Percentiles rank a stretch among this genome's conserved stretches.
Evolutionary conservation across 345 rosid species (phyloP).

Genomic region (Citrus unshiu): DNA sequence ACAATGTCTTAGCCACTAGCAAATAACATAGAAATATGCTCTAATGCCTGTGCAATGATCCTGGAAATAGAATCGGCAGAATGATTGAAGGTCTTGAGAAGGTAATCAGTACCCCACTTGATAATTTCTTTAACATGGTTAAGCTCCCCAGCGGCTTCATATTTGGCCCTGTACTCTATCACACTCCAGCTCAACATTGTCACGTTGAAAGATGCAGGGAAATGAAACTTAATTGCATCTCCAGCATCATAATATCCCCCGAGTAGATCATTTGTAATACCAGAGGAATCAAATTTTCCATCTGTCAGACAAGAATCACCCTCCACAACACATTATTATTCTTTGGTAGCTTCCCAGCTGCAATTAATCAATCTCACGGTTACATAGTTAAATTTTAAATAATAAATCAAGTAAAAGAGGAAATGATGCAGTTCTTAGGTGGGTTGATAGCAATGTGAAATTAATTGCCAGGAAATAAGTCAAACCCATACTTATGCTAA

Average conservation of each 20-base stretch:
- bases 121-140: constrained; percentile 74
- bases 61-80: constrained; percentile 60
- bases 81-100: constrained; percentile 87
- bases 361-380: background rate
- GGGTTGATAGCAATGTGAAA: background rate
- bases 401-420: background rate
- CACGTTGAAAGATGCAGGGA: constrained; percentile 82
- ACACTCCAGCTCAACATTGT: constrained; percentile 99
- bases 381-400: background rate
- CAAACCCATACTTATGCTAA: no score
- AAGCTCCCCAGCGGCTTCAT: constrained; percentile 91
- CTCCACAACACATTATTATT: constrained; percentile 89
- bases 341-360: constrained; percentile 88
- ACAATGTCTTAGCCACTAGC: background rate
- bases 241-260: constrained; percentile 94
- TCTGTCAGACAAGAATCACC: constrained; percentile 77
- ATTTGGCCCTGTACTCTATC: constrained; percentile 84
- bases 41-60: constrained; percentile 58
- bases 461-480: background rate
- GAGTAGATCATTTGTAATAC: constrained; percentile 55
- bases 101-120: constrained; percentile 88
- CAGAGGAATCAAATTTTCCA: constrained; percentile 52
- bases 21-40: background rate
- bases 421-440: background rate
- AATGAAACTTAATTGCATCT: constrained; percentile 90